phyloP scores from a whole-genome alignment of 148 eudicot genomes.

The Chenopodium berlandieri region DNA sequence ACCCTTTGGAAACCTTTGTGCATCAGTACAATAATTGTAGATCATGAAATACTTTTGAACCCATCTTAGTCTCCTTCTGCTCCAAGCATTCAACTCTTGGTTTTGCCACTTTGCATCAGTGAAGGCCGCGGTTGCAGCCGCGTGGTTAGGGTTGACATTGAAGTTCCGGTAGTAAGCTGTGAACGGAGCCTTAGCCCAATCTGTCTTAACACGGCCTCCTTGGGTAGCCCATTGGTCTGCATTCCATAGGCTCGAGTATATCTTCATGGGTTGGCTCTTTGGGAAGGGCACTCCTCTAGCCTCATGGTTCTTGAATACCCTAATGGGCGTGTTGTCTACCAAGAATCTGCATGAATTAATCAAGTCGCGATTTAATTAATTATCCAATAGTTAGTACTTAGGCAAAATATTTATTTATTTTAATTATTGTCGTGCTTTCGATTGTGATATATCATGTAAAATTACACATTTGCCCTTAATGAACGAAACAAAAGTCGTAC shows the following conservation, averaged over 20 bases:
- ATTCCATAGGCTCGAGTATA: constrained; percentile 66
- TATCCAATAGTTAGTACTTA: background rate
- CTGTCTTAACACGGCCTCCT: constrained; percentile 58
- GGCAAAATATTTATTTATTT: too few relatives aligned
- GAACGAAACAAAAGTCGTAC: background rate
- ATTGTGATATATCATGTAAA: too few relatives aligned
- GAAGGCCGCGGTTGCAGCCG: constrained; percentile 23
- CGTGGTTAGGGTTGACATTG: constrained; percentile 39
- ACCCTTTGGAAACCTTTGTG: constrained; percentile 50
- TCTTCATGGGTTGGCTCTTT: constrained; percentile 59
- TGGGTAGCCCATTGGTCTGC: constrained; percentile 73
- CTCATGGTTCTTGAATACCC: constrained; percentile 61
- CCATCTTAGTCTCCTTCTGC: constrained; percentile 49
- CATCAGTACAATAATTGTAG: constrained; percentile 52
- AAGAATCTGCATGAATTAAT: constrained; percentile 39
- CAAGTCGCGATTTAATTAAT: background rate
- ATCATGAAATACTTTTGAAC: constrained; percentile 60
- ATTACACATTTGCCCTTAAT: too few relatives aligned
- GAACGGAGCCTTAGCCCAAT: constrained; percentile 57
- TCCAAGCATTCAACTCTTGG: constrained; percentile 41
- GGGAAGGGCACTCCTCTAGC: constrained; percentile 56
- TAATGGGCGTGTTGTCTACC: constrained; percentile 59
- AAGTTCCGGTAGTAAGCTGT: constrained; percentile 49
- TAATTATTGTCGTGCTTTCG: too few relatives aligned
- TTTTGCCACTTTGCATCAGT: constrained; percentile 31